phyloP scores from a whole-genome alignment of 352 stramenopile genomes.

The Elongisporangium prolatum region DNA sequence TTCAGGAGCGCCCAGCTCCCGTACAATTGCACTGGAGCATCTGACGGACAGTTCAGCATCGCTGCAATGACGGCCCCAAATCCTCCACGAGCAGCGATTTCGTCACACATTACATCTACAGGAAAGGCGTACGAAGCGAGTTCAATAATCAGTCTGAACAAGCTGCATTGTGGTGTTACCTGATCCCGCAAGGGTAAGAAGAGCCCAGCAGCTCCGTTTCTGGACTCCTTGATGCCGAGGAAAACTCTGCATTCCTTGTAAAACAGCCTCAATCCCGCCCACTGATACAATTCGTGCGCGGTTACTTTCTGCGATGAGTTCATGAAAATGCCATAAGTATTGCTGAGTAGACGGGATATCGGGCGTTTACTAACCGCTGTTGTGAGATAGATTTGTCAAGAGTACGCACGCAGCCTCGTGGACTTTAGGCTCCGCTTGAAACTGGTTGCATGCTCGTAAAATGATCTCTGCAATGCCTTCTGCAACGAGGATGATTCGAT shows the following conservation, averaged over 20 bases:
- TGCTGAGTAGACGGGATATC: neutral
- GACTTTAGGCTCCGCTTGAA: constrained; percentile 46
- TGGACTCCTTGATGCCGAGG: constrained; percentile 64
- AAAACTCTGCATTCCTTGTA: constrained; percentile 84
- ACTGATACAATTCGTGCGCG: constrained; percentile 63
- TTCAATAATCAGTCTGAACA: too few relatives aligned
- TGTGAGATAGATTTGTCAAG: constrained; percentile 86
- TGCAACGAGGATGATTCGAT: constrained; percentile 65
- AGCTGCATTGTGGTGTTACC: constrained; percentile 19
- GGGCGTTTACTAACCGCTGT: constrained; percentile 46
- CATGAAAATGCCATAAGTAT: constrained; percentile 4
- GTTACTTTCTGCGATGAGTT: constrained; percentile 66
- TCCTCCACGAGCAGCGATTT: constrained; percentile 49
- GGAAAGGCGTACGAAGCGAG: neutral
- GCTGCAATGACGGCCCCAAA: constrained; percentile 63
- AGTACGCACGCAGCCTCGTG: constrained; percentile 71
- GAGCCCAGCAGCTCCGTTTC: constrained; percentile 76
- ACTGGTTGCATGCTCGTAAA: constrained; percentile 61
- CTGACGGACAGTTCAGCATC: constrained; percentile 68
- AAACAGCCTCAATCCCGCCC: constrained; percentile 72
- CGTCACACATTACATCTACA: constrained; percentile 62
- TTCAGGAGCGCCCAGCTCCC: constrained; percentile 71
- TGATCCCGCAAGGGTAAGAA: constrained; percentile 78
- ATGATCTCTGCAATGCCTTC: constrained; percentile 54
- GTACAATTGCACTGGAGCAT: constrained; percentile 60